Conservation (phyloP, 352 stramenopile genomes). For the Globisporangium mamillatum region DNA sequence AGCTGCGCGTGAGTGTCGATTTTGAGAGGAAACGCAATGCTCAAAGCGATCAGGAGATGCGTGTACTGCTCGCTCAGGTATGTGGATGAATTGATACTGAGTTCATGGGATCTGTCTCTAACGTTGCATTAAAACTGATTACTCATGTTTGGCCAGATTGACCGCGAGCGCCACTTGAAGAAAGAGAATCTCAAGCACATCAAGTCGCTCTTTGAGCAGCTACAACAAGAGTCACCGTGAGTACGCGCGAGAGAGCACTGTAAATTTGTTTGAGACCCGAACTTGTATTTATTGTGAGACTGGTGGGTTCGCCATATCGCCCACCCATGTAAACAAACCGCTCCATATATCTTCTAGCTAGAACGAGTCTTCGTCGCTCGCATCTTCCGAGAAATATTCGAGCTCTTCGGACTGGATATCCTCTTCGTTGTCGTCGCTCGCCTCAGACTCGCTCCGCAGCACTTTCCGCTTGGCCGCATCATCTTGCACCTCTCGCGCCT, state of each 20-base stretch:
- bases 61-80: conserved; percentile 59
- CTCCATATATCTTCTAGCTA: conserved; percentile 23
- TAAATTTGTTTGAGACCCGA: background rate
- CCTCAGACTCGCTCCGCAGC: conserved; percentile 45
- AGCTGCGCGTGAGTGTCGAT: conserved; percentile 43
- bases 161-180: conserved; percentile 65
- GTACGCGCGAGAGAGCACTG: background rate
- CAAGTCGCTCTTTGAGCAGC: conserved; percentile 72
- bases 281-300: background rate
- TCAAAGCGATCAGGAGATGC: conserved; percentile 65
- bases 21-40: conserved; percentile 39
- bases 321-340: background rate
- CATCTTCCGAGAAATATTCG: conserved; percentile 83
- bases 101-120: background rate
- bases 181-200: conserved; percentile 70
- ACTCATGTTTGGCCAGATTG: conserved; percentile 34
- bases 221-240: conserved; percentile 54
- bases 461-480: conserved; percentile 43
- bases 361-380: conserved; percentile 79
- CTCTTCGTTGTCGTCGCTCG: conserved; percentile 58
- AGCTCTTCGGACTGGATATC: conserved; percentile 74
- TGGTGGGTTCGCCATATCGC: background rate
- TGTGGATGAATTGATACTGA: background rate
- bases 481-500: conserved; percentile 14
- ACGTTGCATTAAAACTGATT: background rate